Evolutionary conservation across 768 basidiomycete genomes (phyloP), one percentile per base, ranked within the genome.

Genomic region (Pulveroboletus sp.): DNA sequence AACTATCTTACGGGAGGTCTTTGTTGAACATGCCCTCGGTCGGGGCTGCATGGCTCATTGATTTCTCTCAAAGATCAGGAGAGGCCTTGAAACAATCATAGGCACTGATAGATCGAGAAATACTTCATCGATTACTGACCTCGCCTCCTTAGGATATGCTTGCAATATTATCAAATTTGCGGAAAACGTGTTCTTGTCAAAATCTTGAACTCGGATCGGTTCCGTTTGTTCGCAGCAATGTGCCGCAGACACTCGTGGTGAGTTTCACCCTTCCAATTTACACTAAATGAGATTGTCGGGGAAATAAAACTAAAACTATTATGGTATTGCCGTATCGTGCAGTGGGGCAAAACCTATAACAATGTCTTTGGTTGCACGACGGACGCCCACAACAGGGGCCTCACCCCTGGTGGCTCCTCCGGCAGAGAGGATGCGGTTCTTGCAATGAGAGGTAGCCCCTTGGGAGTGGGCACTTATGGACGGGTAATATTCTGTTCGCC

Each of bases 381-480:
- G 14, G 92, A 93, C 59, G 90, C 92, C 0, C 75, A 75, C 64
- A 91, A 92, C 58, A 78, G 84, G 14, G 74, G 74, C 17, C 73
- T 90, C 37, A 90, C 86, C 4, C 67, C 76, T 6, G 92, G 92
- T 14, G 92, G 92, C 0, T 93, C 90, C 1, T 87, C 86, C 3
- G 92, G 93, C 5, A 92, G 92, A 27, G 93, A 94, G 70, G 87
- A 86, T 25, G 89, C 90, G 0, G 75, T 94, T 3, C 64, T 94
- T 33, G 84, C 58, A 38, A 54, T 68, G 56, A 72, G 64, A 42
- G 79, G 79, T 21, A 71, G 70, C 32, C 70, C 72, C 5, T 46
- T 80, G 58, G 87, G 89, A 21, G 78, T 91, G 5, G 91, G 90
- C 38, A 85, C 90, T 17, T 63, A 81, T 91, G 51, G 87, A 82